These are phyloP conservation scores for Flaveria robusta DNA, from an alignment of 129 eudicot species.

Conservation along the genomic window DNA sequence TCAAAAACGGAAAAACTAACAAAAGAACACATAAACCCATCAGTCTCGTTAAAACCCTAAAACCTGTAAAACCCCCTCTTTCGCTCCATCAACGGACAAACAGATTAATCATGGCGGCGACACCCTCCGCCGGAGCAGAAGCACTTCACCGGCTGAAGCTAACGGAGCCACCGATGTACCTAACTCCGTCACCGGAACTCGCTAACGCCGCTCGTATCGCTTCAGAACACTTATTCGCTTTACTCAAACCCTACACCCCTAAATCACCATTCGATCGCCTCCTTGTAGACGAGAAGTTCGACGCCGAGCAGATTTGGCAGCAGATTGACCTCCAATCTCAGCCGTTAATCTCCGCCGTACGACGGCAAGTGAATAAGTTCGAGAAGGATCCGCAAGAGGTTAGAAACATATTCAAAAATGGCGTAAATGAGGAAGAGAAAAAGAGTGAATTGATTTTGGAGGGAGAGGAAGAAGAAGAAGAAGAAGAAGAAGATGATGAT, in stretches of 20 bases:
- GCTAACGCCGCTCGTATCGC: conserved; percentile 69
- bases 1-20: no score
- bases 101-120: conserved; percentile 28
- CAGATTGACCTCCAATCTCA: conserved; percentile 83
- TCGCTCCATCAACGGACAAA: no score
- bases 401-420: conserved; percentile 27
- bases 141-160: conserved; percentile 69
- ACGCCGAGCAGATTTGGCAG: conserved; percentile 96
- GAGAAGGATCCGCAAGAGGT: conserved; percentile 59
- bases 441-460: conserved; percentile 24
- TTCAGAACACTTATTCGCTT: conserved; percentile 52
- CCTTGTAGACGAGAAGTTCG: conserved; percentile 64
- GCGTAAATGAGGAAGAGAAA: conserved; percentile 10
- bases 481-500: conserved; percentile 26
- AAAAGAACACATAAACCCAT: no score
- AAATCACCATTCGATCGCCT: conserved; percentile 68
- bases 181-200: conserved; percentile 61
- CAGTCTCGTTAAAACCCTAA: no score
- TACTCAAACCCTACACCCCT: conserved; percentile 60
- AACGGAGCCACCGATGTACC: conserved; percentile 66
- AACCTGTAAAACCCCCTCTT: no score
- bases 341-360: conserved; percentile 55
- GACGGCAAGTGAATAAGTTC: conserved; percentile 55
- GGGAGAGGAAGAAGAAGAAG: conserved; percentile 31
- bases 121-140: conserved; percentile 45